Percentiles rank a stretch among this genome's conserved stretches.
These are phyloP conservation scores for Mycena rebaudengoi DNA, from an alignment of 768 basidiomycete genomes.

Conservation along the genomic window DNA sequence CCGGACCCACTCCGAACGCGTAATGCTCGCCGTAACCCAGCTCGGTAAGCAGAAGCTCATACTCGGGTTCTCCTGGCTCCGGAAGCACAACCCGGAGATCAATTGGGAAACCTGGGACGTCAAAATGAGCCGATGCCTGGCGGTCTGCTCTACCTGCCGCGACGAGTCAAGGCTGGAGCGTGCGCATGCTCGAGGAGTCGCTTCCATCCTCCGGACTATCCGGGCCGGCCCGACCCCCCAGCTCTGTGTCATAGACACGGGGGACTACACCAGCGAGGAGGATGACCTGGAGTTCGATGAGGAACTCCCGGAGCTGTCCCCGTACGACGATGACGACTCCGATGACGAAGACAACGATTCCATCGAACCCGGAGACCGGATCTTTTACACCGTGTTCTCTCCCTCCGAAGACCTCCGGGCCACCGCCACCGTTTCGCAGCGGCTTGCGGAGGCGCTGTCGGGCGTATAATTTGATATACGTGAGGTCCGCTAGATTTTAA, in stretches of 20 bases:
- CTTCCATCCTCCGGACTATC: not conserved
- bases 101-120: not conserved
- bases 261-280: not conserved
- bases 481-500: no score
- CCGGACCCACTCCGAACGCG: slow-evolving; percentile 29
- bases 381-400: not conserved
- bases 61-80: no score
- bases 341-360: not conserved
- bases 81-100: no score
- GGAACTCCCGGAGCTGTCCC: not conserved
- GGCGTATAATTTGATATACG: no score
- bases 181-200: not conserved
- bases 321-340: not conserved
- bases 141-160: not conserved
- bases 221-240: not conserved
- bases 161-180: not conserved
- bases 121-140: slow-evolving; percentile 1
- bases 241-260: not conserved
- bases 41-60: slow-evolving; percentile 28
- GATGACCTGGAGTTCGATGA: not conserved
- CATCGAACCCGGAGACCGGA: not conserved
- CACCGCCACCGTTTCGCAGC: slow-evolving; percentile 5
- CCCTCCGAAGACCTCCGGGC: slow-evolving; percentile 1
- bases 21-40: slow-evolving; percentile 27
- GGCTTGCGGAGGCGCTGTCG: slow-evolving; percentile 2